Base-by-base conservation (phyloP, 768 basidiomycete species). In the Podaxis carcinomalis region DNA sequence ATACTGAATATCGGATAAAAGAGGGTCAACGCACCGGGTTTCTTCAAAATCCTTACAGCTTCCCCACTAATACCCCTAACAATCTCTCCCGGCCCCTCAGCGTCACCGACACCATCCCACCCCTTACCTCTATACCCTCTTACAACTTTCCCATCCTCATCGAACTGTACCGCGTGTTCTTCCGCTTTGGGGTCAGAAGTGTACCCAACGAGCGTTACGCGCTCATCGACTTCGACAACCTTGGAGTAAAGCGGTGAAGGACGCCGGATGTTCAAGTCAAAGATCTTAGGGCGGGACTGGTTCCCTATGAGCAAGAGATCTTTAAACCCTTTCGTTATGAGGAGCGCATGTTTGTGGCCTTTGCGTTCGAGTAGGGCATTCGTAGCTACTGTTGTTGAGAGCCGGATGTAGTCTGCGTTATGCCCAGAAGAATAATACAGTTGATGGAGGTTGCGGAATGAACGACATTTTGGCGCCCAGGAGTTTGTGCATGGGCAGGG, bases 351-450 rank as follows among this genome's bases (percentile, higher is more conserved):
- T 63, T 87, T 88, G 67, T 93, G 90, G 0, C 96, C 96, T 72
- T 96, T 95, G 51, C 96, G 87, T 68, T 98, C 96, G 5, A 98
- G 82, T 0, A 98, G 82, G 0, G 96, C 95, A 68, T 98, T 98
- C 16, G 96, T 98, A 0, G 95, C 95, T 3, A 98, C 93, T 0
- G 96, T 98, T 0, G 95, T 97, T 0, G 92, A 94, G 6, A 96
- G 77, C 16, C 94, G 85, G 64, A 96, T 93, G 69, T 93, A 95
- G 68, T 96, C 94, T 93, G 62, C 21, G 49, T 19, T 11, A 11
- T 21, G 47, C 14, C 16, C 14, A 51, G 4, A 28, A 51, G 14
- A 13, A 32, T 27, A 51, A 13, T 9, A 32, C 0, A 32, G 32
- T 32, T 2, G 32, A 32, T 32, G 32, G 32, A 32, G 32, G 32